Conservation (phyloP, 2,329 filamentous ascomycete species). For the Ophiostoma perfectum region DNA sequence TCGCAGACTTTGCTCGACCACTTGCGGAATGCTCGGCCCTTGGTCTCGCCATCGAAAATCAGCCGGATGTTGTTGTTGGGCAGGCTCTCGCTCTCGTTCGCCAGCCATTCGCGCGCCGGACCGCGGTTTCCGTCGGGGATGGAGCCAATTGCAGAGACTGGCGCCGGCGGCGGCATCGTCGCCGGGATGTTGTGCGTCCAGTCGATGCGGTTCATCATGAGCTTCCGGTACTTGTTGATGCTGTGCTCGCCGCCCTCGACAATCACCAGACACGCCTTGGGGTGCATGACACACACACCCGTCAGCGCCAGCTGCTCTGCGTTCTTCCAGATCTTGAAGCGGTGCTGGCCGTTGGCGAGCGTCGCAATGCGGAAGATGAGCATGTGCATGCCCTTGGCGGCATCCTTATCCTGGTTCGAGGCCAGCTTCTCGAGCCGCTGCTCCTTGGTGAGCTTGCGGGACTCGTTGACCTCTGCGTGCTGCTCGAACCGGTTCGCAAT, state of each 20-base stretch:
- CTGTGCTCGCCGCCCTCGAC: constrained; percentile 86
- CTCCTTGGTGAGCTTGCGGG: constrained; percentile 83
- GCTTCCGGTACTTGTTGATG: constrained; percentile 79
- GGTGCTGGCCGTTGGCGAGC: constrained; percentile 86
- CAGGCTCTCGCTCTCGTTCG: constrained; percentile 76
- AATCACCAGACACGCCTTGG: constrained; percentile 80
- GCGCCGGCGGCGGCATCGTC: constrained; percentile 12
- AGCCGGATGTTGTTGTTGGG: constrained; percentile 74
- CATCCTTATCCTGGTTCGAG: constrained; percentile 79
- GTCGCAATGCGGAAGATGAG: constrained; percentile 85
- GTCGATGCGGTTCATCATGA: constrained; percentile 89
- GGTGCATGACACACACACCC: constrained; percentile 87
- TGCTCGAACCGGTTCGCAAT: constrained; percentile 78
- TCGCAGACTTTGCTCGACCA: constrained; percentile 91
- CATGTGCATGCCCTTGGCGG: constrained; percentile 76
- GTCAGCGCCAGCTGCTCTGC: constrained; percentile 84
- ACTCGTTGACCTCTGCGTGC: constrained; percentile 74
- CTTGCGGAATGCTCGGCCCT: constrained; percentile 72
- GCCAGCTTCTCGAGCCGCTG: constrained; percentile 78
- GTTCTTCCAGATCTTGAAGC: constrained; percentile 89
- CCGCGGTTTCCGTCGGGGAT: constrained; percentile 48
- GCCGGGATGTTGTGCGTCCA: constrained; percentile 87
- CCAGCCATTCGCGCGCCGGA: constrained; percentile 67
- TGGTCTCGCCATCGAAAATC: constrained; percentile 87
- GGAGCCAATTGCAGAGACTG: constrained; percentile 10